Percentiles rank a stretch among this genome's conserved stretches.
These are phyloP conservation scores for Eucalyptus camaldulensis DNA, from an alignment of 345 rosid genomes.

Conservation along the genomic window DNA sequence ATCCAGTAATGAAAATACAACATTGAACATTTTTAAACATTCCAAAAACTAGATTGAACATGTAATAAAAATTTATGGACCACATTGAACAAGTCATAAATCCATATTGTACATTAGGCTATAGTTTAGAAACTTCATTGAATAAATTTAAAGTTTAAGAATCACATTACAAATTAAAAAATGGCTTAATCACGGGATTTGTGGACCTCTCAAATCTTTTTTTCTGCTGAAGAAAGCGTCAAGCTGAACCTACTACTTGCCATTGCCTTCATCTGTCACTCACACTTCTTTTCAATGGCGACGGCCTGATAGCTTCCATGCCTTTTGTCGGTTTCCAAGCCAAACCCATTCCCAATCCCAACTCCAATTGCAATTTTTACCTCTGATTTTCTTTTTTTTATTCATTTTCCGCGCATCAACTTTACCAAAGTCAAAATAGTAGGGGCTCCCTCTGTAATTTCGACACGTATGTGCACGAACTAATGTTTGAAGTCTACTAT, in stretches of 20 bases:
- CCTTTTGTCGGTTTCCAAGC: not conserved
- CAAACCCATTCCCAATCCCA: not conserved
- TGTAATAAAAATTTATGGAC: accelerated
- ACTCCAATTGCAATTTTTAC: not conserved
- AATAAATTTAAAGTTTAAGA: too few relatives aligned
- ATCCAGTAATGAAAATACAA: not conserved
- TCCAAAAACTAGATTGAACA: not conserved
- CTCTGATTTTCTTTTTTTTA: not conserved
- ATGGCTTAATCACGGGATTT: not conserved
- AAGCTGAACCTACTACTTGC: not conserved
- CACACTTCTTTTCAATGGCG: not conserved
- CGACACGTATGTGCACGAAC: not conserved
- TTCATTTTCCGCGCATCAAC: not conserved
- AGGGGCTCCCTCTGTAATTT: not conserved
- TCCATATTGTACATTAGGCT: not conserved
- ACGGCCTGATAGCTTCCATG: not conserved
- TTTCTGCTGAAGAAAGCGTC: not conserved
- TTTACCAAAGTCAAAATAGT: not conserved
- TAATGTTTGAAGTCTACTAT: not conserved
- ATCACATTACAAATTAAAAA: not conserved
- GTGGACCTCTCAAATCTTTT: not conserved
- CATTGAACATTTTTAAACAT: not conserved
- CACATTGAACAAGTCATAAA: not conserved
- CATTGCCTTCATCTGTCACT: not conserved
- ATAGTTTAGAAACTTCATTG: too few relatives aligned